Evolutionary conservation across 2,329 filamentous ascomycete species (phyloP).

Genomic region (Ophiostoma quercus): DNA sequence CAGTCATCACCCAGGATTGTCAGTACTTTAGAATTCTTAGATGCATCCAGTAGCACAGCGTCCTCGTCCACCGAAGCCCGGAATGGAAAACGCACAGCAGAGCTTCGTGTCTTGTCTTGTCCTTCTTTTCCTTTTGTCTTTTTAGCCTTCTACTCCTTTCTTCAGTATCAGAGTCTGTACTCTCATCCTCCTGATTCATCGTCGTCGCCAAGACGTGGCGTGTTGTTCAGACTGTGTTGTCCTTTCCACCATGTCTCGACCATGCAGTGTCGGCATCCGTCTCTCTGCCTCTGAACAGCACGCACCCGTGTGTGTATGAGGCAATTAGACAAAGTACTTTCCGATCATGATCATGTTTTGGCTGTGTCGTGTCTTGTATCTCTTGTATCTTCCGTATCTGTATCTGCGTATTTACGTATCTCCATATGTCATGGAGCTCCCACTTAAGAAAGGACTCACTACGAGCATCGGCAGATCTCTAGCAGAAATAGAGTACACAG

Average conservation of each 20-base stretch:
- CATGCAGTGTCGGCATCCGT: not conserved
- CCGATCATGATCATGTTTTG: not conserved
- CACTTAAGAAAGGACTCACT: no score
- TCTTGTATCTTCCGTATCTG: no score
- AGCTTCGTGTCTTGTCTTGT: no score
- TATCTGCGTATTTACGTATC: no score
- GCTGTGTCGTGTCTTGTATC: not conserved
- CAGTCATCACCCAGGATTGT: no score
- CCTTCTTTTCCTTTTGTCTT: no score
- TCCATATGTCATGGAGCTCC: no score
- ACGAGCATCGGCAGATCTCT: no score
- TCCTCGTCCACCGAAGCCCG: not conserved
- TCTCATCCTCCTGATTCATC: not conserved
- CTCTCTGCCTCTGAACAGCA: not conserved
- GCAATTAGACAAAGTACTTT: not conserved
- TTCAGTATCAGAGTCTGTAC: not conserved
- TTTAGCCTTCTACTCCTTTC: not conserved
- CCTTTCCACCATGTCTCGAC: not conserved
- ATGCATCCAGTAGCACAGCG: no score
- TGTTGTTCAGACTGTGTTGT: conserved; percentile 4
- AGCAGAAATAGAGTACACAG: no score
- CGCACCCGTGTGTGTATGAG: not conserved
- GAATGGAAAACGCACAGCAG: not conserved
- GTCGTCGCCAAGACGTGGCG: conserved; percentile 3
- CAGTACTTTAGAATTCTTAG: no score